Percentiles rank a stretch among this genome's conserved stretches.
Conservation (phyloP, 2,329 filamentous ascomycete genomes). For the Colletotrichum acutatum region DNA sequence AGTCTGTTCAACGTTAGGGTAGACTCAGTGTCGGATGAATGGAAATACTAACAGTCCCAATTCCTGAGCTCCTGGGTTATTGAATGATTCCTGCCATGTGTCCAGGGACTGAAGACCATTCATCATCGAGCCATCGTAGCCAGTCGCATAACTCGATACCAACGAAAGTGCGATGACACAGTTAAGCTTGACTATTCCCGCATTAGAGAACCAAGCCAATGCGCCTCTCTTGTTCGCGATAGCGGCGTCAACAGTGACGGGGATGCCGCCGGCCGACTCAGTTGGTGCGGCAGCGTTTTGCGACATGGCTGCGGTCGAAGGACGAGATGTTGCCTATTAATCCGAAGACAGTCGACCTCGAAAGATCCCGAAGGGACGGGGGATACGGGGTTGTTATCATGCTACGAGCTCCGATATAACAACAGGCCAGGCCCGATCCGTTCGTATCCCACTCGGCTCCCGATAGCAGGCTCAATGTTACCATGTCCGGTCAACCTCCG, state of each 20-base stretch:
- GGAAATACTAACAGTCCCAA: conserved; percentile 39
- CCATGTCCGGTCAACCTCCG: conserved; percentile 20
- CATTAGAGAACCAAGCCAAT: conserved; percentile 19
- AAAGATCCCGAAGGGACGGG: not conserved
- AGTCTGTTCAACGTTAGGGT: conserved; percentile 33
- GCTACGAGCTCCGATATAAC: not conserved
- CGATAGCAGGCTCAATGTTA: conserved; percentile 7
- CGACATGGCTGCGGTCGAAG: conserved; percentile 6
- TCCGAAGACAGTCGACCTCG: not conserved
- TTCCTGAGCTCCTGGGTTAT: conserved; percentile 40
- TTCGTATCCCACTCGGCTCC: not conserved
- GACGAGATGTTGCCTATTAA: not conserved
- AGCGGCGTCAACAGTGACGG: conserved; percentile 27
- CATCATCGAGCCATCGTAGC: conserved; percentile 51
- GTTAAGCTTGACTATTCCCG: conserved; percentile 26
- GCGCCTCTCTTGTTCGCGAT: conserved; percentile 20
- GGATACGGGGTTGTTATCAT: not conserved
- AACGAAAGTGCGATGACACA: conserved; percentile 18
- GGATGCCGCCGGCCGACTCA: conserved; percentile 17
- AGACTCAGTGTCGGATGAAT: not conserved
- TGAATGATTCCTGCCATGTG: conserved; percentile 50
- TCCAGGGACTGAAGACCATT: conserved; percentile 52
- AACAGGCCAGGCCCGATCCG: not conserved
- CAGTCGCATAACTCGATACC: conserved; percentile 32
- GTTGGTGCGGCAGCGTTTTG: not conserved